phyloP scores from a whole-genome alignment of 2,329 filamentous ascomycete species.

The Cadophora sp. region DNA sequence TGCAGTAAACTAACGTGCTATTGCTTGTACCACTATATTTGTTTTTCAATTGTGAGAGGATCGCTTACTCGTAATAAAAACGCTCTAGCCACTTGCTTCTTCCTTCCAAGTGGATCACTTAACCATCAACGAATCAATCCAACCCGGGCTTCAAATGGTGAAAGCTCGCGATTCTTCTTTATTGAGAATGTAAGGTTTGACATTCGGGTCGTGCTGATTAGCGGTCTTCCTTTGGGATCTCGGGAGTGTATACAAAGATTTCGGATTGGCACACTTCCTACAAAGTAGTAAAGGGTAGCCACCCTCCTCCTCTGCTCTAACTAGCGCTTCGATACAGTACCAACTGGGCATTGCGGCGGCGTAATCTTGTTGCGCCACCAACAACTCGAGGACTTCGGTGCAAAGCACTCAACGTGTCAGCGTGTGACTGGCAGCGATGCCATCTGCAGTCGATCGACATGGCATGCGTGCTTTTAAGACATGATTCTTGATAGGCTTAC shows the following conservation, averaged over 20 bases:
- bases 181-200: slow-evolving; percentile 25
- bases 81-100: slow-evolving; percentile 15
- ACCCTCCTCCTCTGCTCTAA: background rate
- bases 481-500: slow-evolving; percentile 8
- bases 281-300: background rate
- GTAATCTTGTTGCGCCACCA: slow-evolving; percentile 14
- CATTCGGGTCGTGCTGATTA: slow-evolving; percentile 21
- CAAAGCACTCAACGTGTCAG: slow-evolving; percentile 11
- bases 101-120: slow-evolving; percentile 17
- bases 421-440: slow-evolving; percentile 8
- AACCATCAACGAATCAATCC: slow-evolving; percentile 18
- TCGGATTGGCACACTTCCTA: slow-evolving; percentile 10
- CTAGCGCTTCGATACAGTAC: slow-evolving; percentile 4
- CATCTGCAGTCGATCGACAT: slow-evolving; percentile 13
- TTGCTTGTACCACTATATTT: background rate
- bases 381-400: slow-evolving; percentile 13
- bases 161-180: slow-evolving; percentile 26
- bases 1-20: background rate
- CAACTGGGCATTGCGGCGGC: slow-evolving; percentile 1
- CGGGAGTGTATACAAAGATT: slow-evolving; percentile 4
- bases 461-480: slow-evolving; percentile 11
- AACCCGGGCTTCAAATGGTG: slow-evolving; percentile 21
- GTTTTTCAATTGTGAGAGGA: background rate
- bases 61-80: slow-evolving; percentile 20
- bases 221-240: slow-evolving; percentile 8